These are phyloP conservation scores for Kingdonia uniflora DNA, from an alignment of 164 flowering plant species.

Conservation along the genomic window DNA sequence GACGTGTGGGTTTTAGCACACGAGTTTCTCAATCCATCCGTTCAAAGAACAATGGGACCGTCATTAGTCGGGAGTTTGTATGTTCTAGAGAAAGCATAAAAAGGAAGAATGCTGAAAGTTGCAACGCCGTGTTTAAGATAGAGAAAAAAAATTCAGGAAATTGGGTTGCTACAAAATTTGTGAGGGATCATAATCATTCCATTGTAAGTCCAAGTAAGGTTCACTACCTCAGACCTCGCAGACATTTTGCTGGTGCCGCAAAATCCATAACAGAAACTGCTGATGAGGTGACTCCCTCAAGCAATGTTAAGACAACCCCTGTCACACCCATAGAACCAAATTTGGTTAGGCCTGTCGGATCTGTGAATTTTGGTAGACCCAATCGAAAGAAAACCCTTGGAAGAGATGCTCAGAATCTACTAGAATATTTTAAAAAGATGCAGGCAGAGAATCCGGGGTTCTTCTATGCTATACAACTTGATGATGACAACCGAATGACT, in stretches of 20 bases:
- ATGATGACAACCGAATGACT: slow-evolving; percentile 50
- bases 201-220: slow-evolving; percentile 46
- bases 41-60: slow-evolving; percentile 34
- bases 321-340: slow-evolving; percentile 24
- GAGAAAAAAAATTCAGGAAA: slow-evolving; percentile 38
- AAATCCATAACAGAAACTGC: slow-evolving; percentile 28
- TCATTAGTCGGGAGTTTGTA: slow-evolving; percentile 34
- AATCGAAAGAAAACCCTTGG: slow-evolving; percentile 40
- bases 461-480: slow-evolving; percentile 66
- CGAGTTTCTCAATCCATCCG: slow-evolving; percentile 32
- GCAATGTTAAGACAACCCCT: slow-evolving; percentile 15
- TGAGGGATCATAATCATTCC: slow-evolving; percentile 69
- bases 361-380: slow-evolving; percentile 23
- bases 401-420: slow-evolving; percentile 49
- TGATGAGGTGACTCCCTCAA: slow-evolving; percentile 29
- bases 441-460: slow-evolving; percentile 71
- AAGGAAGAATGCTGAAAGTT: slow-evolving; percentile 36
- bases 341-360: slow-evolving; percentile 19
- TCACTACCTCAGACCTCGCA: slow-evolving; percentile 46
- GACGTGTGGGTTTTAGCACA: slow-evolving; percentile 49
- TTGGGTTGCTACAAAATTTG: slow-evolving; percentile 61
- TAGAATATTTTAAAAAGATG: slow-evolving; percentile 56
- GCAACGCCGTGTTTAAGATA: slow-evolving; percentile 59
- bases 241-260: slow-evolving; percentile 54
- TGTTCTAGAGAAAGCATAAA: slow-evolving; percentile 53